Base-by-base conservation (phyloP, 345 rosid species). In the Syzygium grande region DNA sequence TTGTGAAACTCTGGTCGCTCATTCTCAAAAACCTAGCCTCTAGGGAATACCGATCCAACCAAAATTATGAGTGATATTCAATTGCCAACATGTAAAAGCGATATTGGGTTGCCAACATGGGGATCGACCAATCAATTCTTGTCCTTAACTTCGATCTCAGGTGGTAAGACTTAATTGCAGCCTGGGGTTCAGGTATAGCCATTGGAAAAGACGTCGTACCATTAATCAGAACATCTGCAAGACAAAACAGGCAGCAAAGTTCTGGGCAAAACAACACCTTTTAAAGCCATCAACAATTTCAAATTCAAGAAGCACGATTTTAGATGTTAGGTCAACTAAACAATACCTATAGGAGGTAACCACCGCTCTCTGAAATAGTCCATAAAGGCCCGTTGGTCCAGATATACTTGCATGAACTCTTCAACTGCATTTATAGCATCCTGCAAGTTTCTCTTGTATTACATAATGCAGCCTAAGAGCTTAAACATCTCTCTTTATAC, bases 401-500 rank as follows among this genome's bases (percentile, higher is more conserved):
- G 91, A 88, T 89, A 93, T 54, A 91, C 86, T 89, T 92, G 91
- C 91, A 89, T 68, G 89, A 93, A 91, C 88, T 93, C 73, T n/a
- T 61, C 34, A n/a, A 1, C 9, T 61, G 73, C 34, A 89, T 63
- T 29, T 6, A n/a, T 9, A 56, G 0, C 0, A 56, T 23, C n/a
- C n/a, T 23, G 61, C n/a, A 5, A 56, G 61, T 23, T 63, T 63
- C 38, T 63, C 7, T 9, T 63, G 21, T 0, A 14, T 8, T 14
- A 6, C 38, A 63, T 13, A 7, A 63, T 63, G 77, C 15, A 14
- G 38, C 95, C 91, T 85, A 92, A 88, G 86, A 91, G 89, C 89
- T 91, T 93, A 87, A 93, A 90, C 92, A 93, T 92, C 87, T 93
- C 92, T 65, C 88, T 89, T 83, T 91, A 93, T 63, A 93, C 87